A percentile compares a stretch with the other conserved stretches of the same genome.
These are phyloP conservation scores for Debaryomyces hansenii DNA, from an alignment of 805 yeast species.

Conservation along the genomic window DNA sequence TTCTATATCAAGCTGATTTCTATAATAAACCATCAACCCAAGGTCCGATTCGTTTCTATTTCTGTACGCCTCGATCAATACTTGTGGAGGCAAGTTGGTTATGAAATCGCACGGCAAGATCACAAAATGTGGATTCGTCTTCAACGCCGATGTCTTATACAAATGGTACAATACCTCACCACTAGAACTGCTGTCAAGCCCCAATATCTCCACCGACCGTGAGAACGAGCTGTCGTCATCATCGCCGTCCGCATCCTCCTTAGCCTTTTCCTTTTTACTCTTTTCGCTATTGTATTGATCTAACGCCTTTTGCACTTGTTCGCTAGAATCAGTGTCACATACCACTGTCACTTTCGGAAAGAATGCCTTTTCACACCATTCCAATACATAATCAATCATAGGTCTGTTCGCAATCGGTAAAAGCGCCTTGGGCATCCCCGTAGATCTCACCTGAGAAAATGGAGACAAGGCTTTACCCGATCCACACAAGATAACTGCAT, in stretches of 20 bases:
- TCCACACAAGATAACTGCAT: slow-evolving; percentile 89
- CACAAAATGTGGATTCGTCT: slow-evolving; percentile 51
- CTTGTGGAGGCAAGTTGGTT: slow-evolving; percentile 89
- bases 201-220: slow-evolving; percentile 22
- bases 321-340: slow-evolving; percentile 47
- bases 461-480: slow-evolving; percentile 75
- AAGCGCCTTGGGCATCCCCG: slow-evolving; percentile 79
- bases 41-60: slow-evolving; percentile 65
- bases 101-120: slow-evolving; percentile 91
- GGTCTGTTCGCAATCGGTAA: slow-evolving; percentile 89
- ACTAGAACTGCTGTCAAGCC: slow-evolving; percentile 41
- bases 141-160: slow-evolving; percentile 40
- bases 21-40: slow-evolving; percentile 76
- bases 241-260: slow-evolving; percentile 11
- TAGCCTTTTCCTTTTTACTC: slow-evolving; percentile 12
- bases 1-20: slow-evolving; percentile 69
- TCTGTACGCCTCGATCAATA: slow-evolving; percentile 79
- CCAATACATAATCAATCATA: slow-evolving; percentile 81
- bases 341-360: slow-evolving; percentile 71
- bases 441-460: slow-evolving; percentile 57
- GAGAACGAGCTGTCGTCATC: slow-evolving; percentile 16
- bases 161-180: slow-evolving; percentile 60
- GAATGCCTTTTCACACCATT: slow-evolving; percentile 90
- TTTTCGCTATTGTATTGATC: slow-evolving; percentile 46
- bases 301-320: slow-evolving; percentile 49